phyloP scores from a whole-genome alignment of 2,329 filamentous ascomycete species.

The Simplicillium sp. region DNA sequence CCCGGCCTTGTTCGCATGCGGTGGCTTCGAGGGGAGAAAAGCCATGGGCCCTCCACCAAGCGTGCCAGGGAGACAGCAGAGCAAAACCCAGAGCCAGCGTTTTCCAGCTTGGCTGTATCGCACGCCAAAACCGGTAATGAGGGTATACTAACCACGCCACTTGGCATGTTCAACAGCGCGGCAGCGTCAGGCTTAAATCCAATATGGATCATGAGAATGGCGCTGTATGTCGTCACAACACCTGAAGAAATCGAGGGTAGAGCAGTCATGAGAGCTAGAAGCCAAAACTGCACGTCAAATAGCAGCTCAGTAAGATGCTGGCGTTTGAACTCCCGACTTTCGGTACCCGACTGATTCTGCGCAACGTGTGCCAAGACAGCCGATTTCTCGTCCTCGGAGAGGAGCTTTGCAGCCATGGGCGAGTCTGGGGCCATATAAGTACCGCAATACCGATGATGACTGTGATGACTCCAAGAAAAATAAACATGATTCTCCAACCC shows the following conservation, averaged over 20 bases:
- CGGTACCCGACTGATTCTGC: slow-evolving; percentile 48
- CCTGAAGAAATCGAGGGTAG: slow-evolving; percentile 16
- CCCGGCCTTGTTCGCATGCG: slow-evolving; percentile 34
- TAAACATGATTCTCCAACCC: slow-evolving; percentile 65
- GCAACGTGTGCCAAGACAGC: slow-evolving; percentile 42
- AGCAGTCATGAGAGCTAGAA: slow-evolving; percentile 2
- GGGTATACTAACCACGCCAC: slow-evolving; percentile 13
- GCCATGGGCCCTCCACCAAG: slow-evolving; percentile 43
- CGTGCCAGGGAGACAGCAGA: slow-evolving; percentile 29
- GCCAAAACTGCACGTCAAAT: slow-evolving; percentile 13
- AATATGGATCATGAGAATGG: slow-evolving; percentile 24
- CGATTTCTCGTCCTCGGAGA: slow-evolving; percentile 38
- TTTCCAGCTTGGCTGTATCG: slow-evolving; percentile 23
- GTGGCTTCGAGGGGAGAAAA: slow-evolving; percentile 35
- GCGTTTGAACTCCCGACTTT: slow-evolving; percentile 41
- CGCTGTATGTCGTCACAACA: slow-evolving; percentile 21
- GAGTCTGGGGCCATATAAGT: slow-evolving; percentile 26
- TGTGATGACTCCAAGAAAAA: slow-evolving; percentile 50
- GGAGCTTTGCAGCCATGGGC: slow-evolving; percentile 35
- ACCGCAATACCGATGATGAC: slow-evolving; percentile 21
- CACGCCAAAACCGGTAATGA: slow-evolving; percentile 27
- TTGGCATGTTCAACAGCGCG: slow-evolving; percentile 34
- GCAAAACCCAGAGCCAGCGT: slow-evolving; percentile 26
- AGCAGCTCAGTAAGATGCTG: slow-evolving; percentile 43
- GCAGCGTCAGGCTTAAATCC: slow-evolving; percentile 23